Evolutionary conservation across 139 green algal species (phyloP), one percentile per base, ranked within the genome.

Genomic region (Monoraphidium neglectum): DNA sequence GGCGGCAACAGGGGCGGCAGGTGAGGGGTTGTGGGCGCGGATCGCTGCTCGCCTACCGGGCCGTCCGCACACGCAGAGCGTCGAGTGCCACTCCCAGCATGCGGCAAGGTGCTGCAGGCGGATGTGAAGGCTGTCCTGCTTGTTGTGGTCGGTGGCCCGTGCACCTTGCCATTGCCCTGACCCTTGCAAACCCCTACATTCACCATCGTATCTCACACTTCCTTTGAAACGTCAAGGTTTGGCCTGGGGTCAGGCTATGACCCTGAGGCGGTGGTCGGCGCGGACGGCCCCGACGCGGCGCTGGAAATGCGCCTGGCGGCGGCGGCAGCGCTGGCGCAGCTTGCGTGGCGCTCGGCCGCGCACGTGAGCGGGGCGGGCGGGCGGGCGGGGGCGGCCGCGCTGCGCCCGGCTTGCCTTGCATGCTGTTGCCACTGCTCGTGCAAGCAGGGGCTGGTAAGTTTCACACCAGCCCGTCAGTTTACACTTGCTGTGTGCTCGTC

Each of bases 281-380:
- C 26, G 0, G 51, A 79, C 23, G 84, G 81, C 4, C 81, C 91
- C 18, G 82, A 77, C 21, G 65, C 37, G 32, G 82, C 81, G 12
- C 76, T 87, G 4, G 75, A 74, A 43, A 91, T 95, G 87, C 80
- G 91, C 1, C 40, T 93, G 53, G 63, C 77, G 16, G 77, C 82
- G 8, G 81, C 83, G 1, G 36, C 73, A n/a, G 89, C 77, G 23
- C 68, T 84, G 43, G 75, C 72, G 5, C 40, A 40, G 60, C 74
- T 88, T 57, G 40, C 73, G 23, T 38, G 37, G 0, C 61, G 30
- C 26, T 49, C 78, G 56, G 36, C 69, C n/a, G 77, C 51, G 3
- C 4, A 43, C 28, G 72, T 30, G 56, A 32, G 56, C 56, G 56
- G 49, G 18, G 49, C 16, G 49, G 49, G 49, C 56, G 56, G 56